Evolutionary conservation across 352 stramenopile species (phyloP), one percentile per base, ranked within the genome.

Genomic region (Globisporangium emineosum): DNA sequence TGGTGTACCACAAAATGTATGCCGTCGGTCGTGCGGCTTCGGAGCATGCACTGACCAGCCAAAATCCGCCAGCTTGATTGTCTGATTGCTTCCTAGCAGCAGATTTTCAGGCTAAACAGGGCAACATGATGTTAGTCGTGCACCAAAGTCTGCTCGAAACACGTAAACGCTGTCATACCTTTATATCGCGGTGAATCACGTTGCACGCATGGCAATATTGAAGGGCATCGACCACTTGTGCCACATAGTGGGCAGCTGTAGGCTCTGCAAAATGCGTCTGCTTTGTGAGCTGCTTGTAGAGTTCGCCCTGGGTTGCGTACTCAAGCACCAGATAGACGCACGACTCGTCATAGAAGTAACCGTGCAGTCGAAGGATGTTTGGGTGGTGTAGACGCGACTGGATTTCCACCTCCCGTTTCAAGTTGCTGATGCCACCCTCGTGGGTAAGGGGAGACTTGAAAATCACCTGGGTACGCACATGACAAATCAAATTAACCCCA

Each of bases 141-240:
- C 19, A 58, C 10, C 7, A 19, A 53, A 3, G 5, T 35, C 49
- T 9, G 17, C 15, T 45, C 17, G 40, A 10, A 33, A 8, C 1
- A 54, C 29, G 1, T 7, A 2, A 3, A 53, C 19, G 23, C 58
- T n/a, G n/a, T n/a, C 37, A 10, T 58, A 94, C 83, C 79, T 96
- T 96, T 63, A 96, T 93, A 45, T 96, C 88, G 13, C 88, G 85
- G 56, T 96, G 88, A 67, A 96, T 94, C 29, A 96, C 83, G 37
- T 86, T 67, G 51, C 81, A 86, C 25, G 72, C 78, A 73, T 96
- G 88, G 17, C 86, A 81, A 51, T 95, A 91, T 37, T 81, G 77
- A 2, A 96, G 69, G 6, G 88, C 86, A 60, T 89, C 73, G 19
- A 90, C 76, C 17, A 96, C 76, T 71, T 96, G 83, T n/a, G 76